Conservation (phyloP, 306 rosid genomes). For the Senna siamea region DNA sequence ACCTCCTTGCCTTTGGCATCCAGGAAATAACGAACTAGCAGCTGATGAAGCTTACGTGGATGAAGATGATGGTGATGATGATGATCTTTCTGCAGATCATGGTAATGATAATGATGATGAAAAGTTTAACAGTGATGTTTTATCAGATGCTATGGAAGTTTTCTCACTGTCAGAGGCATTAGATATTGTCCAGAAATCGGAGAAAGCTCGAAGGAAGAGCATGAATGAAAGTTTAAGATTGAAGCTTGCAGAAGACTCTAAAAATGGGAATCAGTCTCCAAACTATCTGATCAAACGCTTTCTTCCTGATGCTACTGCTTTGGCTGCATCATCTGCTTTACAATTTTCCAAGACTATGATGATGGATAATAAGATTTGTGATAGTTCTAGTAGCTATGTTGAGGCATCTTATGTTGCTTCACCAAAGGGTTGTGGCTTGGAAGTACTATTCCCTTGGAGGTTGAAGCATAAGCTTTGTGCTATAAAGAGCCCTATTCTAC, state of each 20-base stretch:
- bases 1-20: slow-evolving; percentile 63
- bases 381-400: slow-evolving; percentile 29
- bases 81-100: slow-evolving; percentile 12
- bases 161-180: slow-evolving; percentile 83
- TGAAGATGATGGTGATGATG: slow-evolving; percentile 27
- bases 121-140: slow-evolving; percentile 7
- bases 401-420: slow-evolving; percentile 45
- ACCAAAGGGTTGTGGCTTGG: slow-evolving; percentile 73
- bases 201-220: slow-evolving; percentile 38
- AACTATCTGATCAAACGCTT: slow-evolving; percentile 81
- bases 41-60: background rate
- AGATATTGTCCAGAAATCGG: slow-evolving; percentile 69
- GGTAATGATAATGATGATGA: slow-evolving; percentile 33
- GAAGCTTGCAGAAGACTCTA: slow-evolving; percentile 58
- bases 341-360: slow-evolving; percentile 22
- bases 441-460: slow-evolving; percentile 67
- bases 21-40: slow-evolving; percentile 17
- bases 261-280: slow-evolving; percentile 56
- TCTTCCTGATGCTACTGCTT: slow-evolving; percentile 82
- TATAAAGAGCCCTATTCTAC: slow-evolving; percentile 58
- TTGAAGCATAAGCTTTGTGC: slow-evolving; percentile 76
- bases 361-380: slow-evolving; percentile 39
- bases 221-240: slow-evolving; percentile 40
- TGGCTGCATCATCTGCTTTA: slow-evolving; percentile 67
- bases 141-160: slow-evolving; percentile 62